Conservation (phyloP, 495 filamentous ascomycete genomes). For the Aspergillus sclerotioniger region DNA sequence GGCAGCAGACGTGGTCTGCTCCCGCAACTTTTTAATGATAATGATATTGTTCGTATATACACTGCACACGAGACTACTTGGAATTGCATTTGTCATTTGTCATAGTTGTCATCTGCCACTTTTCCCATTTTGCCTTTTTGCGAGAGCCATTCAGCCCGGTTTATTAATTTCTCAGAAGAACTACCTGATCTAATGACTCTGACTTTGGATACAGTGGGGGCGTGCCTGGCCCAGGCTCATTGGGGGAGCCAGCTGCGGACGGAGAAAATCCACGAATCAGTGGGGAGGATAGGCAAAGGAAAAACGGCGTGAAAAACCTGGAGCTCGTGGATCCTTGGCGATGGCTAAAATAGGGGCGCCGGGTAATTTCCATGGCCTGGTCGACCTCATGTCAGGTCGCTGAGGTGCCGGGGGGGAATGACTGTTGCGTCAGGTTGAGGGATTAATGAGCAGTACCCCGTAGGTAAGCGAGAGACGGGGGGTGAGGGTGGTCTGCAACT, state of each 20-base stretch:
- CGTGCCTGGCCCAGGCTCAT: neutral
- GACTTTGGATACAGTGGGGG: no score
- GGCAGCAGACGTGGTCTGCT: neutral
- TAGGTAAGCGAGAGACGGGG: no score
- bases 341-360: neutral
- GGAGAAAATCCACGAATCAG: neutral
- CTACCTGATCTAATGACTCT: no score
- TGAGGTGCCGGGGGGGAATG: no score
- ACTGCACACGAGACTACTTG: neutral
- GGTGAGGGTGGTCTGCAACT: no score
- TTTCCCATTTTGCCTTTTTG: neutral
- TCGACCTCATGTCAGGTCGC: no score
- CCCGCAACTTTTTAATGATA: neutral
- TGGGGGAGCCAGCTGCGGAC: neutral
- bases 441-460: no score
- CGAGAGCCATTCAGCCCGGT: no score
- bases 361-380: neutral
- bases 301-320: neutral
- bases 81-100: neutral
- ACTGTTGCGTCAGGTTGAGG: no score
- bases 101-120: no score
- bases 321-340: neutral
- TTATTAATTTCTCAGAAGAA: no score
- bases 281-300: neutral
- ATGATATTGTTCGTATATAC: neutral